A percentile compares a stretch with the other conserved stretches of the same genome.
phyloP scores from a whole-genome alignment of 257 asterid genomes.

The Solanum virginianum region DNA sequence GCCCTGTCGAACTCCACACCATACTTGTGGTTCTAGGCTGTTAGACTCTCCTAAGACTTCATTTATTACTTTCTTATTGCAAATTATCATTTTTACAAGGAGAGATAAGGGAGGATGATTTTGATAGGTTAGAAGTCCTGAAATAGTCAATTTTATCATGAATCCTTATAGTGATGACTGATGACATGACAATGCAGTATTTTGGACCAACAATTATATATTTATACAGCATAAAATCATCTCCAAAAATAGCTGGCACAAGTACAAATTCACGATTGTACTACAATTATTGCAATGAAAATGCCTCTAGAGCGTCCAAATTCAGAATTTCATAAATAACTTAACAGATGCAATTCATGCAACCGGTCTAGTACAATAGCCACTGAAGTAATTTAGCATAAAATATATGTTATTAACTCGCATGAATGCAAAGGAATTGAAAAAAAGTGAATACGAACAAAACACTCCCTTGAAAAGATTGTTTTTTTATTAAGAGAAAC shows the following conservation, averaged over 20 bases:
- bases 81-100: background rate
- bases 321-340: background rate
- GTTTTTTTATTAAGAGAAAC: background rate
- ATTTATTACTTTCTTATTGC: background rate
- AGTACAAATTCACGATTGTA: background rate
- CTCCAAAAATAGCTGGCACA: background rate
- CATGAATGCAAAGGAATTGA: background rate
- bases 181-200: background rate
- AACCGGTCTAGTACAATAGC: background rate
- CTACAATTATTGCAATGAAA: background rate
- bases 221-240: background rate
- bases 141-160: background rate
- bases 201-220: background rate
- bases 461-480: background rate
- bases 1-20: background rate
- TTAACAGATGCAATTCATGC: background rate
- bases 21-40: background rate
- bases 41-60: background rate
- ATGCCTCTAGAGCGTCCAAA: background rate
- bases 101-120: background rate
- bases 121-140: background rate
- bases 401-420: conserved; percentile 7
- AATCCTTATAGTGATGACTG: background rate
- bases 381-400: background rate
- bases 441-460: background rate